Evolutionary conservation across 257 asterid species (phyloP), one percentile per base, ranked within the genome.

Genomic region (Jacaranda mimosifolia): DNA sequence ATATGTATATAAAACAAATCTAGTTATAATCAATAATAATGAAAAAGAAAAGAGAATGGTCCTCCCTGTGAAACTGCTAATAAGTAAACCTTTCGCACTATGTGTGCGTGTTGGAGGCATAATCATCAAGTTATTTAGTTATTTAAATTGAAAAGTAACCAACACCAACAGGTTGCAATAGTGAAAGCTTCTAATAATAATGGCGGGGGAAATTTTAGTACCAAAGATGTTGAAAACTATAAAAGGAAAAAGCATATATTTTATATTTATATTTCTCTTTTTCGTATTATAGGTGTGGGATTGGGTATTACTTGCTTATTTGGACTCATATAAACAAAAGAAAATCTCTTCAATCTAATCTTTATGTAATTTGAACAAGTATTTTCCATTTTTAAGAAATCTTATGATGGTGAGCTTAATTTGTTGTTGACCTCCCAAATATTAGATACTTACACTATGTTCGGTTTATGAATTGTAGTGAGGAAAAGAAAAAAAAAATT

Each of bases 141-240:
- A 12, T 58, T 58, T 46, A 70, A 39, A 26, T 26, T 77, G 51
- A 13, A 39, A 68, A 57, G 48, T 48, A 57, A 68, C 36, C 65
- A 73, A 58, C 62, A 36, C 70, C 75, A 67, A 65, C 77, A 77
- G 67, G 39, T 67, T 72, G 75, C 76, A 63, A 46, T 36, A 71
- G 75, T 65, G 82, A 55, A 81, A 77, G 63, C 79, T 76, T 81
- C 84, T 57, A 59, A 71, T 63, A 63, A 63, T 71, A 9, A 70
- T 35, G 46, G 58, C 42, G 35, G 40, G 45, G 3, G 63, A 15
- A 19, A 21, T 62, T 39, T 13, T 72, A 55, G 18, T 58, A 32
- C 26, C 46, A 15, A 63, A 51, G 72, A 32, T 19, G 59, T 38
- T 56, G 42, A 72, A 71, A 46, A 68, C 73, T 51, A 72, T 64